Evolutionary conservation across 345 rosid genomes (phyloP).

Genomic region (Xanthoceras sorbifolium): DNA sequence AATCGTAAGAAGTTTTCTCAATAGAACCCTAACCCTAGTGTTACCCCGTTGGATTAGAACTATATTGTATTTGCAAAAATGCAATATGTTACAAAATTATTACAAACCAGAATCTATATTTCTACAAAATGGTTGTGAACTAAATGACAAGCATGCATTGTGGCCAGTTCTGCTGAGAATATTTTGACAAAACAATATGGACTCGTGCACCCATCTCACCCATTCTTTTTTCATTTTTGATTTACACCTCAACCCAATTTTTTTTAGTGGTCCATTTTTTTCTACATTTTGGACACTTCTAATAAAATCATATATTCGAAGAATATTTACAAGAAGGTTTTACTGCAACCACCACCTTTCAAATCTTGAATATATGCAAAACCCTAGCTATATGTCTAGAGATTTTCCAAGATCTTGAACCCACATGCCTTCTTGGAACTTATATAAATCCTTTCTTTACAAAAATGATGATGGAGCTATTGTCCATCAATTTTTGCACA

Average conservation of each 20-base stretch:
- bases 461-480: not conserved
- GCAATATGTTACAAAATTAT: not conserved
- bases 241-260: not conserved
- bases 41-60: no score
- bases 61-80: no score
- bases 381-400: not conserved
- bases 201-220: not conserved
- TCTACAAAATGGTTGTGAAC: not conserved
- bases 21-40: no score
- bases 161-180: not conserved
- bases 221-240: not conserved
- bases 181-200: not conserved
- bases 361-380: not conserved
- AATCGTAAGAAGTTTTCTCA: no score
- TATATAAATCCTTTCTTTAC: not conserved
- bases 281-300: no score
- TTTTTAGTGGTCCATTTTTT: not conserved
- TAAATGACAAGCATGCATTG: not conserved
- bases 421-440: conserved; percentile 1
- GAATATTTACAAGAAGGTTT: not conserved
- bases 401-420: conserved; percentile 17
- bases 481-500: not conserved
- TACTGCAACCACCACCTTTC: not conserved
- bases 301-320: conserved; percentile 4
- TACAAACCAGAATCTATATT: not conserved